These are phyloP conservation scores for Apostasia ramifera DNA, from an alignment of 106 monocot genomes.

Conservation along the genomic window DNA sequence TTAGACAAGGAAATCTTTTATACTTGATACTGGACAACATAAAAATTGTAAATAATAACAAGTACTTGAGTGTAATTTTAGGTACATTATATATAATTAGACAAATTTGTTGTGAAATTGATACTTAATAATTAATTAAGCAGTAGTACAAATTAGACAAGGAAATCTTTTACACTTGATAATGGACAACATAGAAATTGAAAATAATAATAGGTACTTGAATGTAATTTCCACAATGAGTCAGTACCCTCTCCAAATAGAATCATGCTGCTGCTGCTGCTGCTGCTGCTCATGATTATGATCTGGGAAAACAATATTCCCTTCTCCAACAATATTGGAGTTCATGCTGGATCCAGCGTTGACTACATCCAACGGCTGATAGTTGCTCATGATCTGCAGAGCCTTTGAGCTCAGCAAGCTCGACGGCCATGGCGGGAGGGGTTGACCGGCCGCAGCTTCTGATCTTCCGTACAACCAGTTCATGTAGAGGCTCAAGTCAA, in stretches of 20 bases:
- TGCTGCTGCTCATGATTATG: slow-evolving; percentile 13
- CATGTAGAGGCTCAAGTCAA: slow-evolving; percentile 27
- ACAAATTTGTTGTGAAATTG: too few relatives aligned
- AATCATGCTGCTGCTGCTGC: slow-evolving; percentile 23
- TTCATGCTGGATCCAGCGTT: slow-evolving; percentile 11
- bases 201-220: too few relatives aligned
- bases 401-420: slow-evolving; percentile 17
- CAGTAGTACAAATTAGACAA: too few relatives aligned
- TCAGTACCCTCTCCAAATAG: slow-evolving; percentile 23
- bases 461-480: slow-evolving; percentile 28
- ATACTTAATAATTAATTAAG: too few relatives aligned
- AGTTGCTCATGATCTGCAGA: slow-evolving; percentile 9
- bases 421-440: slow-evolving; percentile 14
- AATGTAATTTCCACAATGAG: too few relatives aligned
- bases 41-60: too few relatives aligned
- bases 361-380: background rate
- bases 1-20: too few relatives aligned
- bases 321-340: slow-evolving; percentile 13
- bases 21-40: too few relatives aligned
- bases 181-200: too few relatives aligned
- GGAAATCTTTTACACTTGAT: too few relatives aligned
- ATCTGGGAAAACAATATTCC: background rate
- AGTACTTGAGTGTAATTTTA: too few relatives aligned
- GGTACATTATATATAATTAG: too few relatives aligned
- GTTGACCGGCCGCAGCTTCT: slow-evolving; percentile 1